Evolutionary conservation across 2,329 filamentous ascomycete genomes (phyloP), one percentile per base, ranked within the genome.

Genomic region (Stemphylium beticola): DNA sequence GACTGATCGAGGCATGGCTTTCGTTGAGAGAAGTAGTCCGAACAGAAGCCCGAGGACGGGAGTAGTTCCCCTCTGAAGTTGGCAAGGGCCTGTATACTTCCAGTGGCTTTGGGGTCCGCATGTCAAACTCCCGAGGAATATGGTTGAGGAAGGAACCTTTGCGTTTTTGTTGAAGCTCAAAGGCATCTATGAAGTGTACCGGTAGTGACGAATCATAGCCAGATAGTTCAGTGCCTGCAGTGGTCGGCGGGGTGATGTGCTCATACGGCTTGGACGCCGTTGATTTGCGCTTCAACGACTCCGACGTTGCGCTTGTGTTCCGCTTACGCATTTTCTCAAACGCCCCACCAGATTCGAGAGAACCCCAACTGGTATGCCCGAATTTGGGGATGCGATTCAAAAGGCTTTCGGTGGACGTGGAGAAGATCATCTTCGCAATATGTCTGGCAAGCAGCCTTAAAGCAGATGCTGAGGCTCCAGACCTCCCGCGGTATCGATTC

Each of bases 141-240:
- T 74, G 71, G 44, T 74, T 74, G 34, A 73, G 60, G 43, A 73
- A 74, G n/a, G 56, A 68, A 20, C 66, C 68, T 50, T 64, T 67
- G 11, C 62, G 58, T 52, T 66, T 60, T 55, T 68, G 67, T 29
- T 65, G 63, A 38, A 42, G 57, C 15, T 58, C 62, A 41, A 58
- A 58, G 36, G 69, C 64, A 37, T 66, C 60, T 53, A 65, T 57
- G 49, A 52, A 61, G 39, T 62, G 54, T 33, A 63, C 52, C 10
- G 59, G 62, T 11, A 58, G 49, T 18, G 55, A 57, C 39, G 55
- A 20, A 10, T 44, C 55, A 26, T 32, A 29, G 11, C 37, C 60
- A 54, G 49, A 53, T 41, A 50, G 41, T 18, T 57, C 55, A 26
- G 57, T 53, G 22, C 49, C 59, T 52, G 58, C 57, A 54, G 58